Conservation (phyloP, 2,329 filamentous ascomycete species). For the Thermomyces lanuginosus region DNA sequence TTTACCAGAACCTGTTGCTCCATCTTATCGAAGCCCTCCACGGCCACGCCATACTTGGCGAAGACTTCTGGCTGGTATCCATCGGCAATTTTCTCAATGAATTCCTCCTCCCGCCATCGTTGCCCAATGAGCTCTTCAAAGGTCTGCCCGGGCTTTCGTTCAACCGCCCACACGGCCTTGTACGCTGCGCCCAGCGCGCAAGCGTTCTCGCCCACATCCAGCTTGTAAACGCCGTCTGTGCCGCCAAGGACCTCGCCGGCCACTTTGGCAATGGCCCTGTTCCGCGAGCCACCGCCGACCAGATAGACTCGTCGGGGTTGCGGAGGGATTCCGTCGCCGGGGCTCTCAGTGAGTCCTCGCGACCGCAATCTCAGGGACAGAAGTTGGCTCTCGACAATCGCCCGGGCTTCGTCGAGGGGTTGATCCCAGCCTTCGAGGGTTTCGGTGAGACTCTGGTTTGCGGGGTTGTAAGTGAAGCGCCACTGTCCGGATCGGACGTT, state of each 20-base stretch:
- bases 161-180: conserved; percentile 86
- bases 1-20: conserved; percentile 47
- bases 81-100: conserved; percentile 64
- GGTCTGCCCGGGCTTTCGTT: conserved; percentile 49
- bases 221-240: conserved; percentile 74
- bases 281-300: conserved; percentile 79
- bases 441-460: conserved; percentile 37
- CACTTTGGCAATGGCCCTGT: conserved; percentile 72
- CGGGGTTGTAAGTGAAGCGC: conserved; percentile 51
- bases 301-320: conserved; percentile 86
- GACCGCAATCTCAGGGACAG: conserved; percentile 79
- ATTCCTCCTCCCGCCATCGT: conserved; percentile 72
- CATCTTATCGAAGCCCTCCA: conserved; percentile 62
- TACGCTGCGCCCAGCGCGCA: conserved; percentile 89
- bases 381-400: conserved; percentile 88
- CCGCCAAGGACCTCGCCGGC: conserved; percentile 80
- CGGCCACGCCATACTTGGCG: conserved; percentile 58
- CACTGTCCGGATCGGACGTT: conserved; percentile 75
- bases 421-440: conserved; percentile 37
- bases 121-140: conserved; percentile 77
- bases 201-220: conserved; percentile 89
- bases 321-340: conserved; percentile 45
- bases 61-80: conserved; percentile 65
- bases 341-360: conserved; percentile 51
- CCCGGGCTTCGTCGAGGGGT: conserved; percentile 58